Evolutionary conservation across 768 basidiomycete genomes (phyloP).

Genomic region (Aureoboletus auriporus): DNA sequence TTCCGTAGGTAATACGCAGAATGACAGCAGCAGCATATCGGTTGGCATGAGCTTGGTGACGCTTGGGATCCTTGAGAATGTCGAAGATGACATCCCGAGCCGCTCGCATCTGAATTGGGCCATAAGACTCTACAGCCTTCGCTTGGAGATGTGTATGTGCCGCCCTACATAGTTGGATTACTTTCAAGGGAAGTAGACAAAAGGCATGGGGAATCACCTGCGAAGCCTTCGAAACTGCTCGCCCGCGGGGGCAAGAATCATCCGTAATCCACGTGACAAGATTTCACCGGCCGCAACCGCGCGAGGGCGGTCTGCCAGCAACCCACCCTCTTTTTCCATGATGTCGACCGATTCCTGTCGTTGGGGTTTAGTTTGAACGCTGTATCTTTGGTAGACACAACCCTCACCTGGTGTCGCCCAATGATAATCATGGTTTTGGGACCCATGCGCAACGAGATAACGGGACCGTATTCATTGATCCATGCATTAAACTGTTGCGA

Average conservation of each 20-base stretch:
- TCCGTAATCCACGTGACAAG: constrained; percentile 54
- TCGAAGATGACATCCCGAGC: constrained; percentile 31
- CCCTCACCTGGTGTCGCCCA: constrained; percentile 34
- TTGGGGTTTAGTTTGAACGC: background rate
- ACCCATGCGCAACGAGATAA: constrained; percentile 56
- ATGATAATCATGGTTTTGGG: constrained; percentile 29
- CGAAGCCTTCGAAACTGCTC: constrained; percentile 61
- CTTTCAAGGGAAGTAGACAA: background rate
- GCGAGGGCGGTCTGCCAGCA: constrained; percentile 51
- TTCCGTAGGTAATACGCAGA: constrained; percentile 33
- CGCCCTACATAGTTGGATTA: constrained; percentile 34
- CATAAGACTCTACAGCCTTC: constrained; percentile 46
- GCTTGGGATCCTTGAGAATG: constrained; percentile 28
- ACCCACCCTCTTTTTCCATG: constrained; percentile 63
- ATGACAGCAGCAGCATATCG: constrained; percentile 36
- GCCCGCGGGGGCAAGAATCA: constrained; percentile 52
- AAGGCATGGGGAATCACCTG: constrained; percentile 32
- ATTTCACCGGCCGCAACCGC: constrained; percentile 58
- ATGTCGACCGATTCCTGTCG: constrained; percentile 55
- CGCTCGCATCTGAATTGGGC: constrained; percentile 41
- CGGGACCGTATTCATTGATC: constrained; percentile 57
- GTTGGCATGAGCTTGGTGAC: constrained; percentile 55
- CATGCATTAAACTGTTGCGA: constrained; percentile 51
- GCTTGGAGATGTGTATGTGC: constrained; percentile 58
- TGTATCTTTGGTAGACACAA: background rate